Evolutionary conservation across 495 filamentous ascomycete genomes (phyloP).

Genomic region (Lentithecium fluviatile): DNA sequence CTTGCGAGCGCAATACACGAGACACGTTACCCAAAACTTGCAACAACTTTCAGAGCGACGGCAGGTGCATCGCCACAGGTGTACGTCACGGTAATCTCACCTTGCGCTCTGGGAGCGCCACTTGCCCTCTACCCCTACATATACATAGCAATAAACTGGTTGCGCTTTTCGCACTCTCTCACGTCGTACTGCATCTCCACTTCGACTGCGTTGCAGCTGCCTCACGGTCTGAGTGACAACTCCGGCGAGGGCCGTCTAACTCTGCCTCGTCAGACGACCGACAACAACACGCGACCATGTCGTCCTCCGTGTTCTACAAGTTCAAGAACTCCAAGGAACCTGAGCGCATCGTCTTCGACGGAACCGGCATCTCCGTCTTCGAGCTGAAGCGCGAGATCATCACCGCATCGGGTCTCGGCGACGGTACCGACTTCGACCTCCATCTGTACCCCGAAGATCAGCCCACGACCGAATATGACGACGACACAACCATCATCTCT

Average conservation of each 20-base stretch:
- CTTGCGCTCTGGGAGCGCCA: neutral
- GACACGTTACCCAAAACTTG: neutral
- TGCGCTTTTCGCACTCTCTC: constrained; percentile 11
- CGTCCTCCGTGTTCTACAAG: constrained; percentile 98
- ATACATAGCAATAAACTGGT: constrained; percentile 25
- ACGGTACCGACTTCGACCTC: constrained; percentile 96
- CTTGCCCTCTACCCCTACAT: neutral
- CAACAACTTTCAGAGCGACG: neutral
- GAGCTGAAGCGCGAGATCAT: constrained; percentile 99
- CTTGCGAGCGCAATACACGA: neutral
- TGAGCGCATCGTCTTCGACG: constrained; percentile 91
- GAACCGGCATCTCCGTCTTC: constrained; percentile 97
- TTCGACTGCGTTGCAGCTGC: neutral
- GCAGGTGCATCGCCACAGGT: constrained; percentile 5
- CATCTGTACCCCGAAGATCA: constrained; percentile 88
- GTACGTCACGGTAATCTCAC: neutral
- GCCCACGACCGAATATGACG: constrained; percentile 73
- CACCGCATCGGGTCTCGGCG: constrained; percentile 82
- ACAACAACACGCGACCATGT: constrained; percentile 59
- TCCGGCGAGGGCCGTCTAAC: constrained; percentile 5
- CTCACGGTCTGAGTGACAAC: constrained; percentile 1
- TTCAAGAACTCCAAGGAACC: constrained; percentile 99
- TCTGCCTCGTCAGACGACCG: constrained; percentile 1
- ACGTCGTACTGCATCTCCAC: neutral
- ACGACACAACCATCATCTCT: constrained; percentile 93